Base-by-base conservation (phyloP, 208 protist genomes). In the Crithidia sp. region DNA sequence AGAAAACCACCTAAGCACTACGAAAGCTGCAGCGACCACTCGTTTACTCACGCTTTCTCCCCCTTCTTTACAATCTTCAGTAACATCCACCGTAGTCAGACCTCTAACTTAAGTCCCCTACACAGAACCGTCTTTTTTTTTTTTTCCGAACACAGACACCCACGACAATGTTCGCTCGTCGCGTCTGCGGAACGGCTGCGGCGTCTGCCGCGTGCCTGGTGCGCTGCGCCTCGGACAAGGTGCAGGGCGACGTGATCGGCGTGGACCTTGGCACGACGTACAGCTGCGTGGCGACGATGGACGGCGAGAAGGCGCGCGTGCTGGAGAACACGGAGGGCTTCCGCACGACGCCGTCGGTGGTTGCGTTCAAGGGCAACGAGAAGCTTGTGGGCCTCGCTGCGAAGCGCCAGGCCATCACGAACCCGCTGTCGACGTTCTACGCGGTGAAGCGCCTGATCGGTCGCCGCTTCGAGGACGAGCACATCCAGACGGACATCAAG, bases 231-330 rank as follows among this genome's bases (percentile, higher is more conserved):
- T 85, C 81, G 60, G 65, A 75, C 47, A 86, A 95, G 82, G 85
- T 95, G 62, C 76, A 86, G 68, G 92, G 91, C 52, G 84, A 85
- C 69, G 87, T 95, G 52, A 95, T 96, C 45, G 91, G 91, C 67
- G 88, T 95, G 37, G 90, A 95, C 72, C 82, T 96, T 4, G 91
- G 91, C 45, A 96, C 91, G 28, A 96, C 91, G 43, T 91, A 90
- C 82, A 90, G 82, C 78, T 81, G 73, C 67, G 90, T 94, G 36
- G 90, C 82, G 10, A 76, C 79, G 60, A 85, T 87, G 79, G 72
- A 91, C 17, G 87, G 85, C 40, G 98, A 99, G 88, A 99, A 99
- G 87, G 88, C 94, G 5, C 59, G 89, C 90, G 77, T 93, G 79
- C 75, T 95, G 62, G 79, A 90, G 74, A 95, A 95, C 77, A 77